A percentile compares a stretch with the other conserved stretches of the same genome.
These are phyloP conservation scores for Hyaloperonospora brassicae DNA, from an alignment of 352 stramenopile species.

Conservation along the genomic window DNA sequence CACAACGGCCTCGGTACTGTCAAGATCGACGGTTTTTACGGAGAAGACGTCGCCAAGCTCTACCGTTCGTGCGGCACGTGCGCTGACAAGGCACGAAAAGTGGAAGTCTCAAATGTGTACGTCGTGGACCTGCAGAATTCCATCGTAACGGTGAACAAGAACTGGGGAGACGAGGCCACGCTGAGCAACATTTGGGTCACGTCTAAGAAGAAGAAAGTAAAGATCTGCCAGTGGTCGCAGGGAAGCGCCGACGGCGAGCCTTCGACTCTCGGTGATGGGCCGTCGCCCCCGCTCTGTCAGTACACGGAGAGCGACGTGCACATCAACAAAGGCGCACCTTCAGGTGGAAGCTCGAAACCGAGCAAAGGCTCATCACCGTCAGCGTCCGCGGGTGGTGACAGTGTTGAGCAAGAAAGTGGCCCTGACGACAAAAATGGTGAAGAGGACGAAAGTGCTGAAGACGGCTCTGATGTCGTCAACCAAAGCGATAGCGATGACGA, in stretches of 20 bases:
- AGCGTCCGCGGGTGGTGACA: too few species aligned
- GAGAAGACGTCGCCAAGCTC: slow-evolving; percentile 16
- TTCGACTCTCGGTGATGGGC: slow-evolving; percentile 25
- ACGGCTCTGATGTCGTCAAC: too few species aligned
- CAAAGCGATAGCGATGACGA: too few species aligned
- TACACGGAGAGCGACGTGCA: slow-evolving; percentile 22
- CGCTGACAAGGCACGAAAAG: slow-evolving; percentile 30
- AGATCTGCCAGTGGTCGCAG: slow-evolving; percentile 8
- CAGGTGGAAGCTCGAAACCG: too few species aligned
- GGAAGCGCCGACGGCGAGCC: slow-evolving; percentile 11
- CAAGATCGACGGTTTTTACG: slow-evolving; percentile 21
- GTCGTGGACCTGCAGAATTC: slow-evolving; percentile 22
- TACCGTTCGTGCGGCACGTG: slow-evolving; percentile 22
- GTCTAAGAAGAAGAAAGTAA: too few species aligned
- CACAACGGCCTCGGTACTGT: slow-evolving; percentile 30
- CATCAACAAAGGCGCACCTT: background rate
- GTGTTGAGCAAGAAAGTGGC: too few species aligned
- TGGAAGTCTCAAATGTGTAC: slow-evolving; percentile 32
- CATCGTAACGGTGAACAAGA: too few species aligned
- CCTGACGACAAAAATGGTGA: too few species aligned
- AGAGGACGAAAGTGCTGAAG: too few species aligned
- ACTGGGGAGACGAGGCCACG: too few species aligned
- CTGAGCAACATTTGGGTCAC: too few species aligned
- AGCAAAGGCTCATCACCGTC: too few species aligned
- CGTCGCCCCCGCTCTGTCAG: slow-evolving; percentile 23